phyloP scores from a whole-genome alignment of 2,329 filamentous ascomycete genomes.

The Neospermospora avenae region DNA sequence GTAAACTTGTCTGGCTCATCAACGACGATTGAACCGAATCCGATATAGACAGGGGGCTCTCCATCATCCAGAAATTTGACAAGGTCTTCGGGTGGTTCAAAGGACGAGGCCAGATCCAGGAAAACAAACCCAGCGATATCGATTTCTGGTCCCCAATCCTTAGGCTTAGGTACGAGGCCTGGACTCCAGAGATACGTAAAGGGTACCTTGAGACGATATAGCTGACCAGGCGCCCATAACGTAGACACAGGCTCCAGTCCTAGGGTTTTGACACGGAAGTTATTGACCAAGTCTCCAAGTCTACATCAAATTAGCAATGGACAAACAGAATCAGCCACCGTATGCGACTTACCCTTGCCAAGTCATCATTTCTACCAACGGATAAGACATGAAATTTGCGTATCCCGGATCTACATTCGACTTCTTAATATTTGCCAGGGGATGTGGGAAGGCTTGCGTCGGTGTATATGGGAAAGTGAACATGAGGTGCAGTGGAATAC shows the following conservation, averaged over 20 bases:
- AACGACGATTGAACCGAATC: constrained; percentile 73
- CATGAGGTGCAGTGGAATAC: constrained; percentile 78
- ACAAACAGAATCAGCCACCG: neutral
- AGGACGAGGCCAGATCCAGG: constrained; percentile 62
- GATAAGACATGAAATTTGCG: constrained; percentile 78
- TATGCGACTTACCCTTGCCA: constrained; percentile 69
- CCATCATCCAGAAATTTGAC: constrained; percentile 53
- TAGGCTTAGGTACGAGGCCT: constrained; percentile 61
- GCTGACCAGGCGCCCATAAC: constrained; percentile 71
- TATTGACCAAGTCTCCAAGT: constrained; percentile 73
- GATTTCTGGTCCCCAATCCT: constrained; percentile 66
- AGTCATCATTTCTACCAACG: constrained; percentile 79
- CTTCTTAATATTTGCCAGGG: constrained; percentile 70
- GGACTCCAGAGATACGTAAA: constrained; percentile 73
- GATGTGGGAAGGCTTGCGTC: constrained; percentile 68
- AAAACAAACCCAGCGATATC: constrained; percentile 79
- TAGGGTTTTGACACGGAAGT: constrained; percentile 66
- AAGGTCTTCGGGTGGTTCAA: constrained; percentile 54
- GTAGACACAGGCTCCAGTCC: constrained; percentile 71
- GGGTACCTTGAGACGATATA: constrained; percentile 70
- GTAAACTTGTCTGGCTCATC: constrained; percentile 69
- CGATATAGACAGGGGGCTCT: constrained; percentile 66
- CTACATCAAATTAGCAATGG: constrained; percentile 20
- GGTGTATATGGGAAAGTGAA: constrained; percentile 84
- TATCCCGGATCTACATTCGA: constrained; percentile 70